phyloP scores from a whole-genome alignment of 2,329 filamentous ascomycete genomes.

The Fusarium nanum region DNA sequence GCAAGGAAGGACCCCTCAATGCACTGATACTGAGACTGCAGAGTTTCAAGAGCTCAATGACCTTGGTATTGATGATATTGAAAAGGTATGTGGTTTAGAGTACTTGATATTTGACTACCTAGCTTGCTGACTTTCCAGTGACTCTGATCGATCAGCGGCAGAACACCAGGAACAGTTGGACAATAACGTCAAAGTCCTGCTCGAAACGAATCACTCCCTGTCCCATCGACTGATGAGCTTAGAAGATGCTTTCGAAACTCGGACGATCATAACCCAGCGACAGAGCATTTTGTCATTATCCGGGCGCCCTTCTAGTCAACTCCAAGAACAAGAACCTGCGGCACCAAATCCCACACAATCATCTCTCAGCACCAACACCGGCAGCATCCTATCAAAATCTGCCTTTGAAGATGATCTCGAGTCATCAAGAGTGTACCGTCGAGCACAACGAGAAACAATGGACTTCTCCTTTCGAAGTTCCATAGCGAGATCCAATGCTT shows the following conservation, averaged over 20 bases:
- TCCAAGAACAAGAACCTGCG: fast-evolving
- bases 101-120: fast-evolving
- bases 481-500: background rate
- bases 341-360: fast-evolving
- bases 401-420: constrained; percentile 3
- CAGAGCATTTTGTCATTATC: background rate
- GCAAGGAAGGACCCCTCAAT: background rate
- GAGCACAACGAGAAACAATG: background rate
- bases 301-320: fast-evolving
- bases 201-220: background rate
- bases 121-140: background rate
- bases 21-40: fast-evolving
- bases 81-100: background rate
- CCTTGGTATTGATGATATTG: constrained; percentile 7
- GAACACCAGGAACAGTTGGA: background rate
- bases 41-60: constrained; percentile 11
- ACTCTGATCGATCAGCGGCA: background rate
- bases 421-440: background rate
- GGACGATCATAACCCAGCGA: background rate
- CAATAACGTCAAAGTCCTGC: background rate
- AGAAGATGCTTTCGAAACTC: constrained; percentile 1
- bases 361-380: fast-evolving
- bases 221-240: constrained; percentile 2
- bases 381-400: background rate
- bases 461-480: background rate